phyloP scores from a whole-genome alignment of 2,329 filamentous ascomycete genomes.

The Byssoonygena ceratinophila region DNA sequence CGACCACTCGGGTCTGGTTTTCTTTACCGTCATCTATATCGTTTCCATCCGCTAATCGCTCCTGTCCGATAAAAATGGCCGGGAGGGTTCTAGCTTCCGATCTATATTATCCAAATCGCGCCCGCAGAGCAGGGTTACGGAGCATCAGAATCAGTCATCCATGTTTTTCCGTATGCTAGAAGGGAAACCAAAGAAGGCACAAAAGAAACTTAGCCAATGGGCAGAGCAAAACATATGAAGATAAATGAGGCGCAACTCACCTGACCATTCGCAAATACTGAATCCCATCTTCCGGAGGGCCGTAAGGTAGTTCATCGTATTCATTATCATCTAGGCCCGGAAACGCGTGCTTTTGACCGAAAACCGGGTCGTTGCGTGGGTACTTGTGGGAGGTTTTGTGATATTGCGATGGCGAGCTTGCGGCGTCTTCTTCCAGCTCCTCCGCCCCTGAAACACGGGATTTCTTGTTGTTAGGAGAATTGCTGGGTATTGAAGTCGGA shows the following conservation, averaged over 20 bases:
- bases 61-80: constrained; percentile 15
- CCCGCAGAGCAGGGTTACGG: constrained; percentile 3
- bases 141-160: constrained; percentile 9
- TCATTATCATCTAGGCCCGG: constrained; percentile 47
- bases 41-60: constrained; percentile 12
- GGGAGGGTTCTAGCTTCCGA: constrained; percentile 19
- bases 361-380: constrained; percentile 50
- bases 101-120: constrained; percentile 15
- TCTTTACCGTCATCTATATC: constrained; percentile 21
- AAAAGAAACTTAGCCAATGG: constrained; percentile 19
- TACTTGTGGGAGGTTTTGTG: constrained; percentile 22
- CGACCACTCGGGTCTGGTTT: constrained; percentile 23
- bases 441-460: constrained; percentile 24
- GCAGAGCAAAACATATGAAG: constrained; percentile 20
- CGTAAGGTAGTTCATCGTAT: constrained; percentile 53
- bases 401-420: constrained; percentile 12
- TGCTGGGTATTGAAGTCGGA: constrained; percentile 3
- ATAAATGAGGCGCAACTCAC: constrained; percentile 36
- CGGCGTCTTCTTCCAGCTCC: constrained; percentile 23
- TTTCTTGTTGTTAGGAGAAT: constrained; percentile 23
- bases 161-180: constrained; percentile 5
- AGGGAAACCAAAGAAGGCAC: constrained; percentile 13
- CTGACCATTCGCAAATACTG: constrained; percentile 61
- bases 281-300: constrained; percentile 56
- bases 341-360: constrained; percentile 63